These are phyloP conservation scores for Guillardia theta DNA, from an alignment of 78 protist genomes.

Conservation along the genomic window DNA sequence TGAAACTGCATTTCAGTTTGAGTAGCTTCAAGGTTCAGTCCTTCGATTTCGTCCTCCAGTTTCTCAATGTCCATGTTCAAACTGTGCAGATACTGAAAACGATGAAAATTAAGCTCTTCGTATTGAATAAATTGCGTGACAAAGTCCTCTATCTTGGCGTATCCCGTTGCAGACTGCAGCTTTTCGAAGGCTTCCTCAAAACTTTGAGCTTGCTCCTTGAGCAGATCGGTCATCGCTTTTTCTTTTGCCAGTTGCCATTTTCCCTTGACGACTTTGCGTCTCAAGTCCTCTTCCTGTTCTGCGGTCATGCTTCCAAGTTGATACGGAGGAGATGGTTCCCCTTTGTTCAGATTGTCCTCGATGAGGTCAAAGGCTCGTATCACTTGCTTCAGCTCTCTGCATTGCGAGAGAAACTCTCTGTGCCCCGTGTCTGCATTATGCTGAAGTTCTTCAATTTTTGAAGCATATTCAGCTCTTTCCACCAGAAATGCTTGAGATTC, in stretches of 20 bases:
- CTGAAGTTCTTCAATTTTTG: neutral
- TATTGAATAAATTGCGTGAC: neutral
- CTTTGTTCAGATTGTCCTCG: neutral
- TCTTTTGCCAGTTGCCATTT: slow-evolving; percentile 37
- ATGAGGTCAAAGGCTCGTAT: neutral
- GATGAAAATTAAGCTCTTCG: slow-evolving; percentile 27
- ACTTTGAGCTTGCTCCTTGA: slow-evolving; percentile 14
- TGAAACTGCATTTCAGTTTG: neutral
- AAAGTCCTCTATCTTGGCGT: slow-evolving; percentile 25
- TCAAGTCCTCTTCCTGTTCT: neutral
- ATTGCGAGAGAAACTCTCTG: neutral
- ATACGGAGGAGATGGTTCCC: neutral
- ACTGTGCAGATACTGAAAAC: slow-evolving; percentile 19
- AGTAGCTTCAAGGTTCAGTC: neutral
- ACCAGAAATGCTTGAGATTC: neutral
- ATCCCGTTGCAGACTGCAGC: slow-evolving; percentile 7
- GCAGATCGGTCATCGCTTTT: neutral
- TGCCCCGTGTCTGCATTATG: neutral
- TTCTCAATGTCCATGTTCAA: slow-evolving; percentile 34
- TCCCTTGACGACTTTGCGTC: neutral
- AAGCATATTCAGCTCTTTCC: neutral
- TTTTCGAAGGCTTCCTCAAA: slow-evolving; percentile 17
- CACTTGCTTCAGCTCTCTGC: slow-evolving; percentile 32
- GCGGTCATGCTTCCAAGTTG: slow-evolving; percentile 9
- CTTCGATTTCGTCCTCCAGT: slow-evolving; percentile 6